Evolutionary conservation across 176 grass and related monocot genomes (phyloP).

Genomic region (Dendrocalamus sinicus): DNA sequence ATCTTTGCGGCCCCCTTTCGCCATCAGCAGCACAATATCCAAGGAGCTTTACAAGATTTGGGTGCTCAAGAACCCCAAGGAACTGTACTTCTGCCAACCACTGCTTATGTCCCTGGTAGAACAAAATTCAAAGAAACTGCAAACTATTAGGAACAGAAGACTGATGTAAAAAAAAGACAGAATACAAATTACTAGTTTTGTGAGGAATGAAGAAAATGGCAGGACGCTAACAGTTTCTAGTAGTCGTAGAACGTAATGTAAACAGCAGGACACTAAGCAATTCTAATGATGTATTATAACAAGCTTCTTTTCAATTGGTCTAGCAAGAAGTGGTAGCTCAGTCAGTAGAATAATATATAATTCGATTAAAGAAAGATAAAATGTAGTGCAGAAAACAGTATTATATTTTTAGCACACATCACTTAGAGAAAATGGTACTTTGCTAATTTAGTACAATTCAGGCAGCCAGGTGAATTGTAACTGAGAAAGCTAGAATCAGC

Average conservation of each 20-base stretch:
- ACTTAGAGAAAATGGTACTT: not conserved
- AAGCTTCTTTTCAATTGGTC: not conserved
- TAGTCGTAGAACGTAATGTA: not conserved
- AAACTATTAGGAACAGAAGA: slow-evolving; percentile 16
- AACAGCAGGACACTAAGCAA: not conserved
- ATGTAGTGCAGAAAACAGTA: not conserved
- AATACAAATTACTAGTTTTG: not conserved
- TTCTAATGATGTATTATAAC: not conserved
- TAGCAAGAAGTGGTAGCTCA: not conserved
- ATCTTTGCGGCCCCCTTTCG: slow-evolving; percentile 74
- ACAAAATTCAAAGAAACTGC: slow-evolving; percentile 31
- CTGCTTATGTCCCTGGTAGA: slow-evolving; percentile 84
- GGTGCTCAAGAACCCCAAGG: slow-evolving; percentile 89
- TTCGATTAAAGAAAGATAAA: not conserved
- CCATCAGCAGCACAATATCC: slow-evolving; percentile 86
- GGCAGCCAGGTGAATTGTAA: not conserved
- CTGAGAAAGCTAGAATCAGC: not conserved
- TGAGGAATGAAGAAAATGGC: not conserved
- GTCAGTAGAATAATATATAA: not conserved
- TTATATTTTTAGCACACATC: not conserved
- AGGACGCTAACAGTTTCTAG: not conserved
- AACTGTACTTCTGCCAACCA: slow-evolving; percentile 98
- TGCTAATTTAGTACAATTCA: not conserved
- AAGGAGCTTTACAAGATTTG: slow-evolving; percentile 90
- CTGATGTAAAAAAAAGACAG: not conserved